These are phyloP conservation scores for Oenanthe javanica DNA, from an alignment of 140 eudicot genomes.

Conservation along the genomic window DNA sequence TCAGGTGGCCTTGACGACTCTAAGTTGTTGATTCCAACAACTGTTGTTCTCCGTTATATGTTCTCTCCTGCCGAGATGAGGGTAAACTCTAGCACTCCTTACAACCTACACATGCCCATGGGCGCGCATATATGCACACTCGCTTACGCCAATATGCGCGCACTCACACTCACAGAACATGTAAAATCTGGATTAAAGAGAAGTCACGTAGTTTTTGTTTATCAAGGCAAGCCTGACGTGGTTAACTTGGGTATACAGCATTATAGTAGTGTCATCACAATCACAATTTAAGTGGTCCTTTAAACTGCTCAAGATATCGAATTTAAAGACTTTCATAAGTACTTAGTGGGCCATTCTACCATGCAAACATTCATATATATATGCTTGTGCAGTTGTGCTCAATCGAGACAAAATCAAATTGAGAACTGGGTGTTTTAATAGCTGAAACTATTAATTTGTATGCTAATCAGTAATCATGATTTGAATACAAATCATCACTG, in stretches of 20 bases:
- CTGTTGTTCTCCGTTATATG: constrained; percentile 78
- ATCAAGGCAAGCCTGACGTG: not conserved
- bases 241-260: not conserved
- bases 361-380: not conserved
- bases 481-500: no score
- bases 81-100: constrained; percentile 32
- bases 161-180: not conserved
- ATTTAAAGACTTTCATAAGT: not conserved
- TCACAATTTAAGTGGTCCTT: not conserved
- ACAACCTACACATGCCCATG: not conserved
- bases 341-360: not conserved
- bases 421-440: not conserved
- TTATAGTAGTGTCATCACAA: not conserved
- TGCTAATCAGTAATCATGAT: not conserved
- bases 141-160: not conserved
- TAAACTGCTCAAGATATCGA: not conserved
- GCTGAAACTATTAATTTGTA: not conserved
- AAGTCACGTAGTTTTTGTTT: not conserved
- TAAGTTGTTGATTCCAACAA: constrained; percentile 70
- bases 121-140: not conserved
- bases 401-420: not conserved
- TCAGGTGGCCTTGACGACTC: constrained; percentile 95
- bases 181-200: not conserved
- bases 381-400: not conserved
- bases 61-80: constrained; percentile 88